Evolutionary conservation across 768 basidiomycete genomes (phyloP).

Genomic region (Termitomyces sp.): DNA sequence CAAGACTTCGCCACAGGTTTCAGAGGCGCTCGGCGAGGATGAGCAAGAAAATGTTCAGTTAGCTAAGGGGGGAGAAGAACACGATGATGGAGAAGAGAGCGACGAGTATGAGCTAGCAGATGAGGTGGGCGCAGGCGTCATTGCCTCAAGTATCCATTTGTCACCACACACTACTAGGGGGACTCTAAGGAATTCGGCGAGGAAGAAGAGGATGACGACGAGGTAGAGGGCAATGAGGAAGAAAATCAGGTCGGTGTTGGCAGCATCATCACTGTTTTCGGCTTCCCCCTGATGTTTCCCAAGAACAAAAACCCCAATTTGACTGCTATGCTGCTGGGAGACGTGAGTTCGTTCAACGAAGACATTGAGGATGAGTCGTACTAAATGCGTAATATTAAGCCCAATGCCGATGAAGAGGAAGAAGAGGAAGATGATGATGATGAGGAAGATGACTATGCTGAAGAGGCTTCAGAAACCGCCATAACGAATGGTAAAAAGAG

Average conservation of each 20-base stretch:
- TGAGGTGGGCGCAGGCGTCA: slow-evolving; percentile 5
- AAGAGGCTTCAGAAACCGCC: slow-evolving; percentile 7
- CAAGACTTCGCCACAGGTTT: slow-evolving; percentile 7
- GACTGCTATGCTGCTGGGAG: slow-evolving; percentile 15
- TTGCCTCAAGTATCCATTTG: neutral
- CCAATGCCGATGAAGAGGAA: slow-evolving; percentile 24
- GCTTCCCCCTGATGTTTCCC: neutral
- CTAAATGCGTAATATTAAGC: slow-evolving; percentile 12
- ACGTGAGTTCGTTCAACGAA: slow-evolving; percentile 9
- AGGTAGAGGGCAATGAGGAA: slow-evolving; percentile 7
- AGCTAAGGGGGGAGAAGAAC: slow-evolving; percentile 2
- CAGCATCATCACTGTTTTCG: neutral
- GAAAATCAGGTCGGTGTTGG: slow-evolving; percentile 8
- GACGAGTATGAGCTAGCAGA: slow-evolving; percentile 17
- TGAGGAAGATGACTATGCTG: slow-evolving; percentile 15
- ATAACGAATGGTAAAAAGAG: slow-evolving; percentile 28
- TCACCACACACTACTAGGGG: slow-evolving; percentile 3
- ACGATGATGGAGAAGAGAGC: slow-evolving; percentile 17
- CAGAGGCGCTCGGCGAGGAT: slow-evolving; percentile 8
- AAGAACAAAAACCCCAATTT: slow-evolving; percentile 8
- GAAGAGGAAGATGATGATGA: slow-evolving; percentile 27
- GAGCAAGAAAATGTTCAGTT: slow-evolving; percentile 2
- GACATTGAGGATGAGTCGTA: neutral
- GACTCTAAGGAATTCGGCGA: slow-evolving; percentile 6
- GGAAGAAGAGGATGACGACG: slow-evolving; percentile 15